Base-by-base conservation (phyloP, 352 stramenopile species). In the Pilasporangium apinafurcum region DNA sequence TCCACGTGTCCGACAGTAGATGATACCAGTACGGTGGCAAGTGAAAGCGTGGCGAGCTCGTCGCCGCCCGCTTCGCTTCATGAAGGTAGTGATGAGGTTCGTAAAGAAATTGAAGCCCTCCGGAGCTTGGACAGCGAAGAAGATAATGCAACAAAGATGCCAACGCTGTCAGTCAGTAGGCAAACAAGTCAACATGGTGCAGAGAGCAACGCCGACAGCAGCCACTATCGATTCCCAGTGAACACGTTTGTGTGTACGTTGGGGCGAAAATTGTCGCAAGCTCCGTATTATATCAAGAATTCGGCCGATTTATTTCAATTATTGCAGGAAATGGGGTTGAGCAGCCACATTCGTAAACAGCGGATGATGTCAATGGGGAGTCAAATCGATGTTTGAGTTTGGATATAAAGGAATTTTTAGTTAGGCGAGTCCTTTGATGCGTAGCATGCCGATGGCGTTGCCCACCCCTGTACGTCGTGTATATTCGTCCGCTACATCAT, bases 261-360 rank as follows among this genome's bases (percentile, higher is more conserved):
- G 26, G 77, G 81, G 5, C 66, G 79, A 29, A 92, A 92, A 44
- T 59, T 89, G 13, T 89, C 74, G 12, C 81, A 92, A 46, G 81
- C 81, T 30, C 79, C 81, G 6, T 92, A 92, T 53, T 92, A 68
- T 52, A 88, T 92, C 57, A 91, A 91, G 62, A 91, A 91, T 48
- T 88, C 79, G 13, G 79, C 75, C 2, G 79, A 91, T 69, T 58
- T 91, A 44, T 89, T 85, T 46, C 79, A 91, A 50, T 46, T 91
- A 16, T 48, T 91, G 39, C 79, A 91, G 47, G 79, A 91, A 29
- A 91, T 91, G 79, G 79, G 79, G 1, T 76, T 91, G 44, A 91
- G 65, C 49, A 89, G 76, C 47, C 79, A 91, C 48, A 70, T 88
- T 39, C 79, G 73, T 17, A 70, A 75, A 33, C 79, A 88, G 48